These are phyloP conservation scores for Bruguiera sexangula DNA, from an alignment of 345 rosid genomes.

Conservation along the genomic window DNA sequence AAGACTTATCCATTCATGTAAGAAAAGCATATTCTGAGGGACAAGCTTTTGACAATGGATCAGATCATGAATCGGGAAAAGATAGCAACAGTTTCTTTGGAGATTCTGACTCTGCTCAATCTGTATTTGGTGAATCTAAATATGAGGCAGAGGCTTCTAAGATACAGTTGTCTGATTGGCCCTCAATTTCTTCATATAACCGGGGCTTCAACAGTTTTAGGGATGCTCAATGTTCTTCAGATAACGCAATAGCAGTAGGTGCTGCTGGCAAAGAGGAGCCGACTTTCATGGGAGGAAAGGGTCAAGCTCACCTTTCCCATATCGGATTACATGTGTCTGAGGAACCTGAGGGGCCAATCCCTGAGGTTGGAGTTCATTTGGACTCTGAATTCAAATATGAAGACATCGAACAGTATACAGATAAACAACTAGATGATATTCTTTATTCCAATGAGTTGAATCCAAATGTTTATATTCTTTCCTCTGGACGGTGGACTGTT, in stretches of 20 bases:
- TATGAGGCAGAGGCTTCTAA: conserved; percentile 17
- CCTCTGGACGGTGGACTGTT: conserved; percentile 68
- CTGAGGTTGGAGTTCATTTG: conserved; percentile 19
- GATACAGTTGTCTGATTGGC: conserved; percentile 5
- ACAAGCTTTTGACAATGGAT: conserved; percentile 13
- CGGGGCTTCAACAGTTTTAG: conserved; percentile 20
- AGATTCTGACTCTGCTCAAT: conserved; percentile 24
- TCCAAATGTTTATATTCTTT: conserved; percentile 45
- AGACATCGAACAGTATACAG: conserved; percentile 36
- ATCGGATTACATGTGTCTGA: conserved; percentile 17
- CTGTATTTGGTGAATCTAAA: conserved; percentile 23
- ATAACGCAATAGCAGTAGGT: conserved; percentile 1
- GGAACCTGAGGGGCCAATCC: conserved; percentile 30
- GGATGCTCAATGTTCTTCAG: conserved; percentile 12
- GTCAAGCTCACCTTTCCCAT: conserved; percentile 8
- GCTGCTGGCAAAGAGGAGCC: conserved; percentile 19
- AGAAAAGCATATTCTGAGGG: conserved; percentile 16
- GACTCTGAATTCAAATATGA: conserved; percentile 33
- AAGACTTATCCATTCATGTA: conserved; percentile 7
- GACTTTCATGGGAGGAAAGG: conserved; percentile 9
- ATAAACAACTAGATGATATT: conserved; percentile 45
- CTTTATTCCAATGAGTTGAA: conserved; percentile 29
- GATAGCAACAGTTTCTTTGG: conserved; percentile 47
- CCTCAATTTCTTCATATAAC: conserved; percentile 24
- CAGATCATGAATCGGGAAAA: conserved; percentile 37